Evolutionary conservation across 352 stramenopile genomes (phyloP).

Genomic region (Phytophthora cactorum): DNA sequence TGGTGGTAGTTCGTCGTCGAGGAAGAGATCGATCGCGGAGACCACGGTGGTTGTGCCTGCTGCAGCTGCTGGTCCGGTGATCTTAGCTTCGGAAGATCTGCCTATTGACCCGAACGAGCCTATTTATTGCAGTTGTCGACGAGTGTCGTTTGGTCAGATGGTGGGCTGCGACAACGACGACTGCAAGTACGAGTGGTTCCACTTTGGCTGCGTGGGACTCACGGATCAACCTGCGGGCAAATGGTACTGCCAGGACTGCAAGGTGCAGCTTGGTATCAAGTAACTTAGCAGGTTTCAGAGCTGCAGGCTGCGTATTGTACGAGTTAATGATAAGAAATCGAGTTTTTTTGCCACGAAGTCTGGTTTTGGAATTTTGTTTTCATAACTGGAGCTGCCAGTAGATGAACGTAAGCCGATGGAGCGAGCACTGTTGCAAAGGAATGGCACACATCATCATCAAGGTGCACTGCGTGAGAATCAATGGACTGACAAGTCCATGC

Average conservation of each 20-base stretch:
- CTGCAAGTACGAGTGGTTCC: conserved; percentile 94
- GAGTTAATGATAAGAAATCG: not conserved
- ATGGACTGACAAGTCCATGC: too few species aligned
- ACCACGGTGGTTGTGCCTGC: conserved; percentile 30
- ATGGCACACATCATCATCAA: too few species aligned
- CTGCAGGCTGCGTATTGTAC: too few species aligned
- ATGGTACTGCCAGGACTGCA: conserved; percentile 89
- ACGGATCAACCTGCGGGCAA: conserved; percentile 82
- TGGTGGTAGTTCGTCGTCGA: conserved; percentile 19
- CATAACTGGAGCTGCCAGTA: too few species aligned
- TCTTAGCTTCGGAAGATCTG: conserved; percentile 76
- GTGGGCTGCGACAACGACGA: conserved; percentile 93
- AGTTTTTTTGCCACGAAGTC: too few species aligned
- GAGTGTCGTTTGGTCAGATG: conserved; percentile 92
- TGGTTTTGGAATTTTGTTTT: too few species aligned
- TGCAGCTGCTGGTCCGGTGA: conserved; percentile 18
- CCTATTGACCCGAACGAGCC: conserved; percentile 89
- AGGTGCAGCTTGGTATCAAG: conserved; percentile 72
- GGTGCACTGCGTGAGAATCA: too few species aligned
- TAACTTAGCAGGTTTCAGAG: conserved; percentile 17
- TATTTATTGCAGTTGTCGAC: conserved; percentile 88
- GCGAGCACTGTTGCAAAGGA: too few species aligned
- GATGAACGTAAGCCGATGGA: too few species aligned
- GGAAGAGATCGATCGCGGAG: conserved; percentile 66
- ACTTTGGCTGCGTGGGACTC: conserved; percentile 90